Conservation (phyloP, 2,329 filamentous ascomycete genomes). For the Beauveria sp. region DNA sequence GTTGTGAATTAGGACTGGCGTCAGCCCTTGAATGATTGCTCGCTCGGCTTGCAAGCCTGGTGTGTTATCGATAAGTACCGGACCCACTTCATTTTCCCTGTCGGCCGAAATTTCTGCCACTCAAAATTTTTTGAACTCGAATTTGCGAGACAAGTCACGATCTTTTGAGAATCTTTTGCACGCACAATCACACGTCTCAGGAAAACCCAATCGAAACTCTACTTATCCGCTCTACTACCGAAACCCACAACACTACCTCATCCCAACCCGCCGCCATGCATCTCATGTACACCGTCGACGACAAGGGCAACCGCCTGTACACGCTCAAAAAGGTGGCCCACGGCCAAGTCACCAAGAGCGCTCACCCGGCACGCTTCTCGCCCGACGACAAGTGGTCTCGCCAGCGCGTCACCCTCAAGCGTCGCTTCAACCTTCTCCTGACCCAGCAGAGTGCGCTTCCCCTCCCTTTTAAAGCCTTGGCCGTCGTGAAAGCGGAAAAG, state of each 20-base stretch:
- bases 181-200: too few relatives aligned
- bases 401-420: conserved; percentile 91
- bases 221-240: background rate
- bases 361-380: conserved; percentile 92
- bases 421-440: conserved; percentile 80
- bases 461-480: too few relatives aligned
- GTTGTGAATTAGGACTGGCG: background rate
- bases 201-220: background rate
- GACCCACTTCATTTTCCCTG: background rate
- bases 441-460: conserved; percentile 57
- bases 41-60: too few relatives aligned
- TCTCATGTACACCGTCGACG: conserved; percentile 77
- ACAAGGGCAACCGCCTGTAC: conserved; percentile 80
- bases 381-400: conserved; percentile 98
- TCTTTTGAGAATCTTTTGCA: background rate
- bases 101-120: conserved; percentile 8
- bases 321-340: conserved; percentile 85
- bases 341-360: conserved; percentile 87
- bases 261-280: conserved; percentile 34
- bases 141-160: background rate
- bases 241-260: background rate
- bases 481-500: background rate
- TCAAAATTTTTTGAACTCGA: background rate
- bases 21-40: background rate
- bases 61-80: conserved; percentile 9